These are phyloP conservation scores for Collybia nuda DNA, from an alignment of 768 basidiomycete genomes.

Conservation along the genomic window DNA sequence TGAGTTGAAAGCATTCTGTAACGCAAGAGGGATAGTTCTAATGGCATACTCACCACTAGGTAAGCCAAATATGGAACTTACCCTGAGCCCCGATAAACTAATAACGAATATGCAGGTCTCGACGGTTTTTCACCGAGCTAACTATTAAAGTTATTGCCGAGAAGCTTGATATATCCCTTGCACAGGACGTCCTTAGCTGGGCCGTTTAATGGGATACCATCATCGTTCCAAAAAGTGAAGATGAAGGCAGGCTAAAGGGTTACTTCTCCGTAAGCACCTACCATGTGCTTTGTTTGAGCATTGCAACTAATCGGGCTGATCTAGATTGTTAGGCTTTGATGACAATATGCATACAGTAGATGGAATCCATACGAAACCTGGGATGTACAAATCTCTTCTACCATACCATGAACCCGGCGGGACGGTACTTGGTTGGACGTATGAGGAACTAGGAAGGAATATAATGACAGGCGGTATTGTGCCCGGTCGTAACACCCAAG, in stretches of 20 bases:
- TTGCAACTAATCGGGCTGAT: conserved; percentile 23
- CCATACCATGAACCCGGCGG: conserved; percentile 20
- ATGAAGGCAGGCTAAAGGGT: conserved; percentile 39
- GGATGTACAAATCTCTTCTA: conserved; percentile 37
- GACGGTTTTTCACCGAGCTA: conserved; percentile 29
- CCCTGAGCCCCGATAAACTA: background rate
- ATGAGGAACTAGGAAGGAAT: conserved; percentile 42
- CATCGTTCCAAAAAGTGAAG: conserved; percentile 62
- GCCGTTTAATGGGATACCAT: conserved; percentile 58
- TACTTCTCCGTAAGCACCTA: conserved; percentile 38
- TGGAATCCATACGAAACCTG: conserved; percentile 35
- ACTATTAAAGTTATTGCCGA: conserved; percentile 29
- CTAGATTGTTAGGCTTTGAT: conserved; percentile 16
- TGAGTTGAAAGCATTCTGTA: conserved; percentile 49
- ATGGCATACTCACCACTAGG: conserved; percentile 52
- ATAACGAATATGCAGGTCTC: conserved; percentile 12
- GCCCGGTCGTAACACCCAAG: no score
- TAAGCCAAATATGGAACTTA: background rate
- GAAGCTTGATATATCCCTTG: conserved; percentile 31
- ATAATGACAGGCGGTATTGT: conserved; percentile 31
- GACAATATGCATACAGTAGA: conserved; percentile 41
- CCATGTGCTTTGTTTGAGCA: conserved; percentile 3
- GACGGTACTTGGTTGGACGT: conserved; percentile 42
- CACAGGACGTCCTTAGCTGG: conserved; percentile 65
- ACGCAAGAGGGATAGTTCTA: conserved; percentile 44